These are phyloP conservation scores for Tarenaya hassleriana DNA, from an alignment of 345 rosid species.

Conservation along the genomic window DNA sequence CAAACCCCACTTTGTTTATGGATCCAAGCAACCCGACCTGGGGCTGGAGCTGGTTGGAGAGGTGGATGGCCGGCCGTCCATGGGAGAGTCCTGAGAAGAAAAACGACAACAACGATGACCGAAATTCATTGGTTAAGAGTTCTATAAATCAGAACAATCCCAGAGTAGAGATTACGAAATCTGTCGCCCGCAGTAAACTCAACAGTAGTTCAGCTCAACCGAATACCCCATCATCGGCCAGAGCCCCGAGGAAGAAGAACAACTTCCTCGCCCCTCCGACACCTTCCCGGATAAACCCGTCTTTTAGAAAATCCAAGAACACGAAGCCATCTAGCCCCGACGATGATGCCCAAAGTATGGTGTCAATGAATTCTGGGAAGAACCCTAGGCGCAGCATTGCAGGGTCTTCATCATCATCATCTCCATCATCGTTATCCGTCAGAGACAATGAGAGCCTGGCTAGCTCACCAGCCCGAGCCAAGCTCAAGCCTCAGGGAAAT, in stretches of 20 bases:
- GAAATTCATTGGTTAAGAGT: slow-evolving; percentile 45
- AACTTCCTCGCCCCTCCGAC: slow-evolving; percentile 38
- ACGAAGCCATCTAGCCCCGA: slow-evolving; percentile 47
- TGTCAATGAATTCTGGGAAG: slow-evolving; percentile 51
- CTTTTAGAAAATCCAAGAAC: slow-evolving; percentile 48
- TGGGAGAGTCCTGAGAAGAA: slow-evolving; percentile 57
- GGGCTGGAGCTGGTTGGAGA: slow-evolving; percentile 98
- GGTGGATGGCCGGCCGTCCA: slow-evolving; percentile 88
- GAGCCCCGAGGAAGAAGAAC: slow-evolving; percentile 39
- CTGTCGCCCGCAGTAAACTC: no score
- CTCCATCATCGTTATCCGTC: slow-evolving; percentile 36
- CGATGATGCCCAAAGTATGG: slow-evolving; percentile 54
- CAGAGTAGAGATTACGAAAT: slow-evolving; percentile 58
- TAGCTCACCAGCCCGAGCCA: slow-evolving; percentile 49
- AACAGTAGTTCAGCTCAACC: slow-evolving; percentile 30
- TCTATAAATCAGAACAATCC: slow-evolving; percentile 26
- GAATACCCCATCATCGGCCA: slow-evolving; percentile 45
- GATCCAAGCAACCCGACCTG: slow-evolving; percentile 77
- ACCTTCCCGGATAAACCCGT: slow-evolving; percentile 34
- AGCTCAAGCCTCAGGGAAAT: slow-evolving; percentile 42
- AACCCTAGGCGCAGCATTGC: slow-evolving; percentile 50
- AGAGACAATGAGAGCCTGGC: slow-evolving; percentile 65
- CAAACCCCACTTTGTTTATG: slow-evolving; percentile 49
- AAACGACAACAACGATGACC: slow-evolving; percentile 37
- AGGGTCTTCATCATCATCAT: no score